A percentile compares a stretch with the other conserved stretches of the same genome.
phyloP scores from a whole-genome alignment of 2,329 filamentous ascomycete species.

The Colletotrichum sansevieriae region DNA sequence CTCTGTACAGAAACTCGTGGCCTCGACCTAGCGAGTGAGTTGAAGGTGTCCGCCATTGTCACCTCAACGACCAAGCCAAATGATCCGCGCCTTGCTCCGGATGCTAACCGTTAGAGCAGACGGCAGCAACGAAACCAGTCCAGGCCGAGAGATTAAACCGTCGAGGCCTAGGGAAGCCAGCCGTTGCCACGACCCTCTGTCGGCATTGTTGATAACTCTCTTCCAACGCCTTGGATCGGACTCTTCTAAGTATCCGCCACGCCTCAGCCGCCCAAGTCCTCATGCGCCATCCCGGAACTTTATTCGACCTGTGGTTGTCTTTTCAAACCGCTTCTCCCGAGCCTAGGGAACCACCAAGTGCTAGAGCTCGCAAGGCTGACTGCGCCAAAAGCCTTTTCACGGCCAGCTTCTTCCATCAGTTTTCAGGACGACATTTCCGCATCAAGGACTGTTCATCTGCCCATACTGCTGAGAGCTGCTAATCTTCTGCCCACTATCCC shows the following conservation, averaged over 20 bases:
- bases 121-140: constrained; percentile 6
- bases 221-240: constrained; percentile 29
- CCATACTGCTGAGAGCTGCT: constrained; percentile 13
- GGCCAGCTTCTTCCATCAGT: constrained; percentile 34
- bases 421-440: constrained; percentile 20
- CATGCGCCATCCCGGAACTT: constrained; percentile 41
- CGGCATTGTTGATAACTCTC: constrained; percentile 19
- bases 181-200: constrained; percentile 36
- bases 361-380: constrained; percentile 21
- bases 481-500: not conserved
- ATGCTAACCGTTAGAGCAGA: constrained; percentile 35
- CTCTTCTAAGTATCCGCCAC: constrained; percentile 31
- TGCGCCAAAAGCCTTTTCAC: constrained; percentile 34
- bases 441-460: constrained; percentile 16
- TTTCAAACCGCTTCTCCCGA: constrained; percentile 36
- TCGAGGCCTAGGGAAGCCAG: constrained; percentile 22
- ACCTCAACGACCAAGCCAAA: constrained; percentile 8
- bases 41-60: constrained; percentile 12
- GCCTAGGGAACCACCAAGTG: constrained; percentile 33
- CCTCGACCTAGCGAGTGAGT: constrained; percentile 33
- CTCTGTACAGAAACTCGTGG: constrained; percentile 9
- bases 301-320: constrained; percentile 30
- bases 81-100: constrained; percentile 14
- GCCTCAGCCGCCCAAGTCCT: constrained; percentile 33
- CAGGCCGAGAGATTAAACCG: constrained; percentile 3